A percentile compares a stretch with the other conserved stretches of the same genome.
Conservation (phyloP, 169 alveolate genomes). For the Plasmodium gonderi region DNA sequence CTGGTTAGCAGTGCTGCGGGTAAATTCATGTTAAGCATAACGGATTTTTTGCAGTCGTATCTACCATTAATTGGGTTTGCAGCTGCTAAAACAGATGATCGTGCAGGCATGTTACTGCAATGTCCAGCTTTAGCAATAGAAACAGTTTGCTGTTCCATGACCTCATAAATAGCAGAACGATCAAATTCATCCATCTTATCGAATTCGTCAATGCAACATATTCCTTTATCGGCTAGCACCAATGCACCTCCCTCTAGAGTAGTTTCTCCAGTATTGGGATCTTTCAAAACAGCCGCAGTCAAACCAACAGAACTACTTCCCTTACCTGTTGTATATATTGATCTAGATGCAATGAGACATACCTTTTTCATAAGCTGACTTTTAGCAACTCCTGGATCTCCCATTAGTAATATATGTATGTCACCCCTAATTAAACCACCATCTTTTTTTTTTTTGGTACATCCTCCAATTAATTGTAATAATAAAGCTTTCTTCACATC, state of each 20-base stretch:
- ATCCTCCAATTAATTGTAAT: slow-evolving; percentile 95
- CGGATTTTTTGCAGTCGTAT: slow-evolving; percentile 92
- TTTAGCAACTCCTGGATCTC: slow-evolving; percentile 99
- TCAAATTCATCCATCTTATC: slow-evolving; percentile 98
- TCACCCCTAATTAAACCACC: slow-evolving; percentile 99
- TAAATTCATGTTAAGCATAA: slow-evolving; percentile 94
- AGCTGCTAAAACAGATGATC: slow-evolving; percentile 96
- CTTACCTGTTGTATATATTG: slow-evolving; percentile 96
- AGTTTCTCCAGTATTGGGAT: slow-evolving; percentile 93
- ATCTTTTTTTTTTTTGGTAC: slow-evolving; percentile 91
- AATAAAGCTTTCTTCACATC: slow-evolving; percentile 97
- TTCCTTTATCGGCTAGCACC: slow-evolving; percentile 97
- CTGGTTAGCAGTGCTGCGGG: slow-evolving; percentile 98
- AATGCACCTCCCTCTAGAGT: slow-evolving; percentile 98
- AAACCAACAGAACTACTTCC: slow-evolving; percentile 98
- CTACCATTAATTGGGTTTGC: slow-evolving; percentile 98
- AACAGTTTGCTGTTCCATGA: slow-evolving; percentile 98
- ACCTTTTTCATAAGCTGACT: slow-evolving; percentile 94
- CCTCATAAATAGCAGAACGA: slow-evolving; percentile 98
- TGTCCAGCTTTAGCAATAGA: slow-evolving; percentile 98
- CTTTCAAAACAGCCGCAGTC: slow-evolving; percentile 98
- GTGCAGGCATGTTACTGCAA: slow-evolving; percentile 83
- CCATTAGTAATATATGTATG: slow-evolving; percentile 95
- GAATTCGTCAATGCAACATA: slow-evolving; percentile 99
- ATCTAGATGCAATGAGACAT: slow-evolving; percentile 91